These are phyloP conservation scores for Ascochyta clinopodiicola DNA, from an alignment of 2,329 filamentous ascomycete genomes.

Conservation along the genomic window DNA sequence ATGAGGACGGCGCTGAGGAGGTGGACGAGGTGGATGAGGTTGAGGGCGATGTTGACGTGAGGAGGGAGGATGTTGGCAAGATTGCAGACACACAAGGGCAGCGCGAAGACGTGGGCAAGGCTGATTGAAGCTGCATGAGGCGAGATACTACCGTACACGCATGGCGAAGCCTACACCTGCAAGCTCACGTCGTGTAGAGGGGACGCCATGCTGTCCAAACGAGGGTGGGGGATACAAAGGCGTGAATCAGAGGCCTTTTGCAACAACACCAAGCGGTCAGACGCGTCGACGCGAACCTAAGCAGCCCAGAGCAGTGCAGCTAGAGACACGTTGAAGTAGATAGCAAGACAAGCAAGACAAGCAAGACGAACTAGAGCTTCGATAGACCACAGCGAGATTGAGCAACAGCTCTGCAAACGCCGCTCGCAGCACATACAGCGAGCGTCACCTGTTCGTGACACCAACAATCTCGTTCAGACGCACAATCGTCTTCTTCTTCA, in stretches of 20 bases:
- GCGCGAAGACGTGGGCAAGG: constrained; percentile 4
- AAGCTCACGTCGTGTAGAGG: neutral
- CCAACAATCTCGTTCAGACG: neutral
- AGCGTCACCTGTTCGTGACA: neutral
- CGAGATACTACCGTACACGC: neutral
- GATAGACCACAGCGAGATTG: neutral
- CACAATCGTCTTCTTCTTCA: no score
- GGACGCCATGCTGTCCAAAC: neutral
- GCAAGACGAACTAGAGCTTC: neutral
- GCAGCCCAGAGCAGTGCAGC: neutral
- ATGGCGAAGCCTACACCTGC: neutral
- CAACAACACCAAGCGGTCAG: neutral
- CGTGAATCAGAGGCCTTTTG: neutral
- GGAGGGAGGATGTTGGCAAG: neutral
- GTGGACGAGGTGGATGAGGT: constrained; percentile 60
- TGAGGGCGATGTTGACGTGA: constrained; percentile 44
- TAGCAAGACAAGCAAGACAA: neutral
- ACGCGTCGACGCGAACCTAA: neutral
- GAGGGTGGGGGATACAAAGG: neutral
- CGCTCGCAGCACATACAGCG: neutral
- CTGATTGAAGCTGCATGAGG: neutral
- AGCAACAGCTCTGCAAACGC: neutral
- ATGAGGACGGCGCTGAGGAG: constrained; percentile 69
- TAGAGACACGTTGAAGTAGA: neutral
- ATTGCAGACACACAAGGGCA: neutral